A percentile compares a stretch with the other conserved stretches of the same genome.
These are phyloP conservation scores for Botrytis cinerea DNA, from an alignment of 2,329 filamentous ascomycete genomes.

Conservation along the genomic window DNA sequence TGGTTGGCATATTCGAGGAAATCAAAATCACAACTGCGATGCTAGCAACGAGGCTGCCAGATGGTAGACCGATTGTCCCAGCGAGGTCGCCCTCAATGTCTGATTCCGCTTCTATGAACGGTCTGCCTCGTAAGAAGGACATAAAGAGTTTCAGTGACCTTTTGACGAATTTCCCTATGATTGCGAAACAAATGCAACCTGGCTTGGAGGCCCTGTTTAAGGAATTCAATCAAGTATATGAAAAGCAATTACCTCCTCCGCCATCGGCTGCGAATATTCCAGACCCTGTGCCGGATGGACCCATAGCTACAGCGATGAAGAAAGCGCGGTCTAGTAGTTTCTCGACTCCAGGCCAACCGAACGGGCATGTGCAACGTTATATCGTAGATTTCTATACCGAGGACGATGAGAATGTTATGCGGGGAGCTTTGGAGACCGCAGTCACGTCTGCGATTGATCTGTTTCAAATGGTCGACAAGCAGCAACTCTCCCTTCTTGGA, in stretches of 20 bases:
- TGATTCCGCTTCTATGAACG: slow-evolving; percentile 33
- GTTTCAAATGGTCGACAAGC: slow-evolving; percentile 93
- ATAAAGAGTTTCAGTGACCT: slow-evolving; percentile 89
- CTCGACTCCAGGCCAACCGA: slow-evolving; percentile 39
- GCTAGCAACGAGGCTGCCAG: slow-evolving; percentile 49
- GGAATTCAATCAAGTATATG: slow-evolving; percentile 83
- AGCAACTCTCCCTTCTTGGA: slow-evolving; percentile 87
- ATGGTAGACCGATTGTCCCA: slow-evolving; percentile 35
- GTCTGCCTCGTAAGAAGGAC: slow-evolving; percentile 76
- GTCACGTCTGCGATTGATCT: slow-evolving; percentile 93
- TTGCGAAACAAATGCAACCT: slow-evolving; percentile 92
- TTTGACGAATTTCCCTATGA: slow-evolving; percentile 89
- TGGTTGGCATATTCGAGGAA: slow-evolving; percentile 82
- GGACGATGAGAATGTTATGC: slow-evolving; percentile 89
- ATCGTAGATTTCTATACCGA: slow-evolving; percentile 69
- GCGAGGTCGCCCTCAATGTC: slow-evolving; percentile 27
- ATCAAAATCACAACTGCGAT: slow-evolving; percentile 69
- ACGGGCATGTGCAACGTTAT: slow-evolving; percentile 43
- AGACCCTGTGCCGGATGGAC: slow-evolving; percentile 59
- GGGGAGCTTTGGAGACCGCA: slow-evolving; percentile 84
- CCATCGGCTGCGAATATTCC: slow-evolving; percentile 62
- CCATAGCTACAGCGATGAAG: slow-evolving; percentile 56
- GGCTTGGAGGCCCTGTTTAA: slow-evolving; percentile 87
- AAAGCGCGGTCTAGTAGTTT: slow-evolving; percentile 56
- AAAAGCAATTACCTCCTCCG: slow-evolving; percentile 78